Percentiles rank a stretch among this genome's conserved stretches.
phyloP scores from a whole-genome alignment of 345 rosid species.

The Syzygium grande region DNA sequence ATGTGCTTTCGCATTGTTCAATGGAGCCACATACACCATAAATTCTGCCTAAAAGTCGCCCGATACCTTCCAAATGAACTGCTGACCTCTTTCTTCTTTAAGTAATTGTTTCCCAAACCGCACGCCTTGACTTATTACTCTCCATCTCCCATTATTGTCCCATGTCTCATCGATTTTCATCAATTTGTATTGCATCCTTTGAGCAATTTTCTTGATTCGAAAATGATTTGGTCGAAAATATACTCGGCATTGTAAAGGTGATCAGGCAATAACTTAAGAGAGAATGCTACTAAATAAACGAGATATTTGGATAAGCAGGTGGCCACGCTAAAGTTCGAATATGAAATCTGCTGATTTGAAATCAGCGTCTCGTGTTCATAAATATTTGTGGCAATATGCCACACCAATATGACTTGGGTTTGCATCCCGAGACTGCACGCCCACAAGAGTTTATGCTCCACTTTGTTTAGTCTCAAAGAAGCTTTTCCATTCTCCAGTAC shows the following conservation, averaged over 20 bases:
- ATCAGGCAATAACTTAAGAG: neutral
- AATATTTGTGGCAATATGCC: slow-evolving; percentile 1
- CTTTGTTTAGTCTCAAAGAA: neutral
- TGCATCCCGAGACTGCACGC: neutral
- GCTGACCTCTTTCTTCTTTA: accelerated
- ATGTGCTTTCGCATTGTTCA: too few relatives aligned
- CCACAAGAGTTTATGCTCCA: neutral
- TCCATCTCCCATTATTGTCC: too few relatives aligned
- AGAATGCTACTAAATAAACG: neutral
- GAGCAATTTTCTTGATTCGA: too few relatives aligned
- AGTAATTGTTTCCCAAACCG: too few relatives aligned
- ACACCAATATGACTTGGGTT: neutral
- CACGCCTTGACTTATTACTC: too few relatives aligned
- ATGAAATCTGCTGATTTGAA: too few relatives aligned
- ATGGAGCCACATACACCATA: too few relatives aligned
- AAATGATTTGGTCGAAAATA: neutral
- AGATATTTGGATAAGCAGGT: neutral
- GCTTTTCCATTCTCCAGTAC: too few relatives aligned
- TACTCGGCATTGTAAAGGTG: neutral
- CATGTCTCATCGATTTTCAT: too few relatives aligned
- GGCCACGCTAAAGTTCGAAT: neutral
- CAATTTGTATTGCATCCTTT: too few relatives aligned
- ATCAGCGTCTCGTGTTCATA: neutral
- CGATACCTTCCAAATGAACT: too few relatives aligned
- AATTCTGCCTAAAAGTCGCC: too few relatives aligned